Evolutionary conservation across 495 filamentous ascomycete species (phyloP).

Genomic region (Immersiella caudata): DNA sequence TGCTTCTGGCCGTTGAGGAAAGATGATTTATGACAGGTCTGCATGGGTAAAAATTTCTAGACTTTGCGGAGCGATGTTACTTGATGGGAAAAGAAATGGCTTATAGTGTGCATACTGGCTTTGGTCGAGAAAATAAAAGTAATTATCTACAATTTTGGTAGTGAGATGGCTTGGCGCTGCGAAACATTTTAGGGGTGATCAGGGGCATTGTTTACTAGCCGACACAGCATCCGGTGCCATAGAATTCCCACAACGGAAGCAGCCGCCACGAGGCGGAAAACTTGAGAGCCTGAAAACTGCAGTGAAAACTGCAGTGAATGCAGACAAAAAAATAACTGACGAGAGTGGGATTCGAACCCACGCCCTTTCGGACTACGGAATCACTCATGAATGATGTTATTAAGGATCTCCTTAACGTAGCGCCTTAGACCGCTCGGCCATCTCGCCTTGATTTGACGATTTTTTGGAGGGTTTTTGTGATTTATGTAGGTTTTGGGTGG

Average conservation of each 20-base stretch:
- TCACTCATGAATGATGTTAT: constrained; percentile 4
- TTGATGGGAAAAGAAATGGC: neutral
- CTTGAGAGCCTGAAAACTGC: neutral
- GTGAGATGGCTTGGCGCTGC: too few relatives aligned
- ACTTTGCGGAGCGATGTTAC: neutral
- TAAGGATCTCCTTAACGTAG: neutral
- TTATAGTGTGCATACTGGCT: neutral
- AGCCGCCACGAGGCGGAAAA: too few relatives aligned
- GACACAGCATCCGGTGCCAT: neutral
- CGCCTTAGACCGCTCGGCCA: neutral
- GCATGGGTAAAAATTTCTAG: neutral
- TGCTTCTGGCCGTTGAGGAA: neutral
- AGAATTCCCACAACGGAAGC: too few relatives aligned
- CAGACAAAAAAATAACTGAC: constrained; percentile 22
- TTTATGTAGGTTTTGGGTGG: neutral
- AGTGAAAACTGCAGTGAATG: neutral
- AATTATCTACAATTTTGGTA: too few relatives aligned
- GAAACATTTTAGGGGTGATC: neutral
- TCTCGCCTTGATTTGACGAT: neutral
- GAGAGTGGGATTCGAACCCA: constrained; percentile 46
- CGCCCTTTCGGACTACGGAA: constrained; percentile 45
- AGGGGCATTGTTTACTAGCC: neutral
- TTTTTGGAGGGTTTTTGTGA: neutral
- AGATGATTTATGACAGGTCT: neutral
- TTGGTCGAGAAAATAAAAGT: neutral